Evolutionary conservation across 2,329 filamentous ascomycete species (phyloP), one percentile per base, ranked within the genome.

Genomic region (Fusarium sambucinum): DNA sequence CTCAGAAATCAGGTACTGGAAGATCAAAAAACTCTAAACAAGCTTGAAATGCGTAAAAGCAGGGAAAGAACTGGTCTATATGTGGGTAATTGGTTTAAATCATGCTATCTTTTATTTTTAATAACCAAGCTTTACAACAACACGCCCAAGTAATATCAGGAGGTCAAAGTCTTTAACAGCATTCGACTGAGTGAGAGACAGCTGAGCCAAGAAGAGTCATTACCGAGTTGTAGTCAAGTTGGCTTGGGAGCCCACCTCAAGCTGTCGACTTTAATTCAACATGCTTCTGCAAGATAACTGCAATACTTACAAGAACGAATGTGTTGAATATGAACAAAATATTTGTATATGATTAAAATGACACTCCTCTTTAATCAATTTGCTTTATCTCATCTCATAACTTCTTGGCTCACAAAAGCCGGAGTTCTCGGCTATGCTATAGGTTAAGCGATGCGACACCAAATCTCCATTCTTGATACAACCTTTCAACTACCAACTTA

Each of bases 321-420:
- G 16, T 27, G 11, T 29, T 19, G 4, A 16, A 27, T n/a, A 5
- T 5, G 3, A 35, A 19, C 5, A 6, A 16, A 5, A 13, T 5
- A 17, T 12, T 19, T 5, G 3, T 4, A 13, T 2, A 2, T 3
- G 3, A 21, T 9, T 6, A 6, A 1, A 17, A 4, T 17, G 14
- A 0, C 4, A 11, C 17, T 14, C 0, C 1, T 16, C 7, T 27
- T n/a, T 4, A 4, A 16, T 16, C 5, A 1, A 14, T 1, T 12
- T 29, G 10, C 7, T 29, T 1, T 7, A 3, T 21, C 23, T 21
- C 33, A 12, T 13, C 17, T 17, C 10, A 16, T 9, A 5, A 14
- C 3, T 16, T 19, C 14, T 11, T 19, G n/a, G 6, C 10, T 23
- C 5, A 13, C 13, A 9, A 19, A 19, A 6, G n/a, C 40, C 16